These are phyloP conservation scores for Cyclostephanos tholiformis DNA, from an alignment of 108 stramenopile species.

Conservation along the genomic window DNA sequence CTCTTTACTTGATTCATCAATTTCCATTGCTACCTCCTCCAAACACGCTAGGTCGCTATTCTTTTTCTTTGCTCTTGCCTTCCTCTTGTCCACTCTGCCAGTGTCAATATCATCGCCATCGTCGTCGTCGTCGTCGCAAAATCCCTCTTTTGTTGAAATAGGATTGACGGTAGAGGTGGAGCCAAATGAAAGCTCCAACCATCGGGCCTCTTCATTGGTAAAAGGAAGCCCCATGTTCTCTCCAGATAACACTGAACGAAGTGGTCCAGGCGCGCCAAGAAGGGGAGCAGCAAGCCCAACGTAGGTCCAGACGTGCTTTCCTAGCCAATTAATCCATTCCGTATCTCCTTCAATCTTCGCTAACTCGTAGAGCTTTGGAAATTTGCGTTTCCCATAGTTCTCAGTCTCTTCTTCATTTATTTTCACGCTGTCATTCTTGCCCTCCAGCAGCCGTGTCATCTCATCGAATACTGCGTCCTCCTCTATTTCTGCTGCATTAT, in stretches of 20 bases:
- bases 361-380: slow-evolving; percentile 65
- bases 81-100: not conserved
- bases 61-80: slow-evolving; percentile 16
- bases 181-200: slow-evolving; percentile 83
- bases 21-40: slow-evolving; percentile 73
- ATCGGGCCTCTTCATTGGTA: slow-evolving; percentile 69
- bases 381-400: slow-evolving; percentile 23
- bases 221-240: slow-evolving; percentile 92
- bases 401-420: slow-evolving; percentile 9
- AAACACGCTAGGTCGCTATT: slow-evolving; percentile 63
- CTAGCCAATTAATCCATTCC: slow-evolving; percentile 81
- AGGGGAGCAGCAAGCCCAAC: slow-evolving; percentile 81
- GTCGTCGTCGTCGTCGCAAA: slow-evolving; percentile 37
- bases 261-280: slow-evolving; percentile 83
- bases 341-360: slow-evolving; percentile 76
- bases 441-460: not conserved
- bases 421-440: not conserved
- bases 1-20: slow-evolving; percentile 43
- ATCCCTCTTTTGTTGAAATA: slow-evolving; percentile 69
- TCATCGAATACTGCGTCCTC: not conserved
- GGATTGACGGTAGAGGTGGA: slow-evolving; percentile 80
- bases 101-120: slow-evolving; percentile 25
- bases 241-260: slow-evolving; percentile 81
- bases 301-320: slow-evolving; percentile 81
- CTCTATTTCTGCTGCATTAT: slow-evolving; percentile 17